These are phyloP conservation scores for Emmonsiellopsis sp. DNA, from an alignment of 2,329 filamentous ascomycete genomes.

Conservation along the genomic window DNA sequence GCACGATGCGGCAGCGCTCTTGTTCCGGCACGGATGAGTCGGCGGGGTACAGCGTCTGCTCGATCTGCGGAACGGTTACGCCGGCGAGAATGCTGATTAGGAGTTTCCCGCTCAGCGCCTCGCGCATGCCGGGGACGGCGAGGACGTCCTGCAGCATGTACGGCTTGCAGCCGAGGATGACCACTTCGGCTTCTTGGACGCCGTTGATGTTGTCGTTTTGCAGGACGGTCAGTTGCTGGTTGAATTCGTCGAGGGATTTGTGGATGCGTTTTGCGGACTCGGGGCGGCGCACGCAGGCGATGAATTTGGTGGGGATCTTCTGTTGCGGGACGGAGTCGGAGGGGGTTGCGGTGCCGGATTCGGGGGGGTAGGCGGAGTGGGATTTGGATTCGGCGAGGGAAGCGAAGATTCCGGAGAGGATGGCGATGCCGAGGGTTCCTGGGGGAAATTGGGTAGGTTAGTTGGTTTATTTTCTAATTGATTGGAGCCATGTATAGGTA, in stretches of 20 bases:
- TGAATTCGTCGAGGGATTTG: slow-evolving; percentile 54
- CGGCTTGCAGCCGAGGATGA: slow-evolving; percentile 75
- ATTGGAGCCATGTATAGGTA: neutral
- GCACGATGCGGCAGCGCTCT: slow-evolving; percentile 48
- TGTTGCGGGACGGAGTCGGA: slow-evolving; percentile 35
- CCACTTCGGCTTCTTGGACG: slow-evolving; percentile 58
- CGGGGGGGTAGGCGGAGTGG: slow-evolving; percentile 16
- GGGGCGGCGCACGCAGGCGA: slow-evolving; percentile 67
- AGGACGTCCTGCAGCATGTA: slow-evolving; percentile 63
- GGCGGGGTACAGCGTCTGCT: slow-evolving; percentile 51
- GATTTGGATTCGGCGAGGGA: slow-evolving; percentile 51
- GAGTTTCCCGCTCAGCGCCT: slow-evolving; percentile 68
- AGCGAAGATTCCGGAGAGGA: slow-evolving; percentile 68
- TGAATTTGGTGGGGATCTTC: slow-evolving; percentile 62
- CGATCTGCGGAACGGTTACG: slow-evolving; percentile 60
- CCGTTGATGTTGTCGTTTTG: slow-evolving; percentile 63
- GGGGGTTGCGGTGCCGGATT: slow-evolving; percentile 31
- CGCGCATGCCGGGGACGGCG: slow-evolving; percentile 55
- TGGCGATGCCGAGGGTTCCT: slow-evolving; percentile 81
- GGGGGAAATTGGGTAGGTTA: slow-evolving; percentile 2
- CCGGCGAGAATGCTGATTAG: slow-evolving; percentile 75
- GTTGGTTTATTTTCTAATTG: slow-evolving; percentile 1
- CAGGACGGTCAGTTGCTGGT: slow-evolving; percentile 53
- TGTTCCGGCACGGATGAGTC: slow-evolving; percentile 30
- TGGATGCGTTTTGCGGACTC: slow-evolving; percentile 61